A percentile compares a stretch with the other conserved stretches of the same genome.
Conservation (phyloP, 495 filamentous ascomycete genomes). For the Aspergillus indologenus region DNA sequence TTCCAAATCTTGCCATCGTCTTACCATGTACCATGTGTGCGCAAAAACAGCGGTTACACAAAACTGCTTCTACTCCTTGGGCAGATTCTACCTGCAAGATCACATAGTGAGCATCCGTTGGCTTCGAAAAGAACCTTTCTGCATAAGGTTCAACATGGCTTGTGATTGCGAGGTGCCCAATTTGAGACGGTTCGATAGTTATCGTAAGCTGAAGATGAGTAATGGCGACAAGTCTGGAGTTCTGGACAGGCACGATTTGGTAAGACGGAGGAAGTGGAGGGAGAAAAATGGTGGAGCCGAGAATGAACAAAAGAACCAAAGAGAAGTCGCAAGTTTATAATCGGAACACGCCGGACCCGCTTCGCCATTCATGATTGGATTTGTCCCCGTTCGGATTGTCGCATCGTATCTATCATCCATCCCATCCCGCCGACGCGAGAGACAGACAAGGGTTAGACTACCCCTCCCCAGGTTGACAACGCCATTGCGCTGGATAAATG, state of each 20-base stretch:
- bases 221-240: background rate
- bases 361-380: background rate
- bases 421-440: background rate
- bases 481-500: too few species aligned
- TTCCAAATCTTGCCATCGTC: background rate
- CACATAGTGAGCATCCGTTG: background rate
- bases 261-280: slow-evolving; percentile 8
- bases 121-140: background rate
- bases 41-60: background rate
- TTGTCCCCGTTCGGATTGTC: background rate
- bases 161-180: background rate
- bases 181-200: background rate
- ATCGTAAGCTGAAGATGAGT: background rate
- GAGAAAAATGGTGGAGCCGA: background rate
- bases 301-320: slow-evolving; percentile 8
- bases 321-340: slow-evolving; percentile 15
- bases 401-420: background rate
- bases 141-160: background rate
- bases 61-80: background rate
- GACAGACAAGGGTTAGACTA: background rate
- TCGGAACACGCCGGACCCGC: slow-evolving; percentile 6
- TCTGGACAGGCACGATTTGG: background rate
- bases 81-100: background rate
- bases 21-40: background rate
- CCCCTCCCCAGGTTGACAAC: background rate